Conservation (phyloP, 257 asterid genomes). For the Ligustrum vulgare region DNA sequence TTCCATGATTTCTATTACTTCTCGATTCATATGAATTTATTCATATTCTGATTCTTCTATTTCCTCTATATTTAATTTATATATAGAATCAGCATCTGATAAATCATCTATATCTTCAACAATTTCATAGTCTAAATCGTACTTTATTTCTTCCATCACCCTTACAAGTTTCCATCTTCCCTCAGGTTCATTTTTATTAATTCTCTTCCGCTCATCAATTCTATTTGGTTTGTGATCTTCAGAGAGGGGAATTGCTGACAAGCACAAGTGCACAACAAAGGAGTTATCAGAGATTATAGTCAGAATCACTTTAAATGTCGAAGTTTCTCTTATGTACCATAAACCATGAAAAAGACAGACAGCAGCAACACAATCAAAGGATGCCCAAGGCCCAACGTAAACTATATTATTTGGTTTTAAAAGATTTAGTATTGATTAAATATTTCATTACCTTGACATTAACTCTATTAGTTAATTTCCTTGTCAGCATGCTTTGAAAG, state of each 20-base stretch:
- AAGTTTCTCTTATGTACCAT: neutral
- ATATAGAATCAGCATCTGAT: neutral
- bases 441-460: neutral
- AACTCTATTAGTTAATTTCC: no score
- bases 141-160: no score
- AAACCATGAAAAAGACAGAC: neutral
- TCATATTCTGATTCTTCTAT: neutral
- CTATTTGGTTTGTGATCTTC: conserved; percentile 1
- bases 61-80: neutral
- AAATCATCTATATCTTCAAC: neutral
- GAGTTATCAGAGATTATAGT: neutral
- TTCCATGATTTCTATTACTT: no score
- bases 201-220: conserved; percentile 1
- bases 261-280: neutral
- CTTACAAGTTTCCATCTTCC: no score
- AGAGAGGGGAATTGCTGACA: neutral
- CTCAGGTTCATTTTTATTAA: no score
- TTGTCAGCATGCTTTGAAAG: neutral
- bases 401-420: neutral
- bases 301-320: neutral
- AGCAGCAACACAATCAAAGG: neutral
- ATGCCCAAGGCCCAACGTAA: neutral
- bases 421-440: neutral
- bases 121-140: neutral
- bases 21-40: neutral